phyloP scores from a whole-genome alignment of 2,329 filamentous ascomycete genomes.

The Fusarium abutilonis region DNA sequence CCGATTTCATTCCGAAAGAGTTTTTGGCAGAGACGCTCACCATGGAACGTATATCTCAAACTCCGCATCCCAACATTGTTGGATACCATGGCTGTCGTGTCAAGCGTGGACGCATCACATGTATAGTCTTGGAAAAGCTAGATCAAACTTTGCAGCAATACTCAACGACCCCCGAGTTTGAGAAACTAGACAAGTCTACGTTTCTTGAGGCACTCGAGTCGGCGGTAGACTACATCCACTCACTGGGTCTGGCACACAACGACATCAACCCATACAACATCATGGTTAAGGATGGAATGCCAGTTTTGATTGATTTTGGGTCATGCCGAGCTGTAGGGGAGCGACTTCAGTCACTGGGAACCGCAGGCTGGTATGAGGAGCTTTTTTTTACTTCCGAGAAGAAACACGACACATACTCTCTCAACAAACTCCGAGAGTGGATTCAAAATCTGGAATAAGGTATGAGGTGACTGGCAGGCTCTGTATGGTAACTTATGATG shows the following conservation, averaged over 20 bases:
- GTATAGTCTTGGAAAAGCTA: constrained; percentile 9
- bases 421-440: constrained; percentile 26
- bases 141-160: background rate
- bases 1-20: background rate
- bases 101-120: constrained; percentile 15
- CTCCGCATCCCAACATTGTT: constrained; percentile 15
- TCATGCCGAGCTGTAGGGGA: constrained; percentile 15
- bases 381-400: constrained; percentile 27
- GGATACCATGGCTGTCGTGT: constrained; percentile 15
- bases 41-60: constrained; percentile 13
- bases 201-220: constrained; percentile 19
- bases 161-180: background rate
- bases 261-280: constrained; percentile 38
- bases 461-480: no score
- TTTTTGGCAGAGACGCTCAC: constrained; percentile 11
- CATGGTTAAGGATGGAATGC: constrained; percentile 26
- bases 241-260: constrained; percentile 34
- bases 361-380: constrained; percentile 27
- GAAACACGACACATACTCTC: constrained; percentile 22
- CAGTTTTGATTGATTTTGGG: constrained; percentile 34
- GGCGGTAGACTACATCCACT: constrained; percentile 29
- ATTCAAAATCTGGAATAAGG: constrained; percentile 11
- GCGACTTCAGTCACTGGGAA: constrained; percentile 5
- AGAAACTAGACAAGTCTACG: constrained; percentile 11
- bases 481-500: no score